Evolutionary conservation across 169 alveolate species (phyloP), one percentile per base, ranked within the genome.

Genomic region (Pseudocohnilembus persalinus): DNA sequence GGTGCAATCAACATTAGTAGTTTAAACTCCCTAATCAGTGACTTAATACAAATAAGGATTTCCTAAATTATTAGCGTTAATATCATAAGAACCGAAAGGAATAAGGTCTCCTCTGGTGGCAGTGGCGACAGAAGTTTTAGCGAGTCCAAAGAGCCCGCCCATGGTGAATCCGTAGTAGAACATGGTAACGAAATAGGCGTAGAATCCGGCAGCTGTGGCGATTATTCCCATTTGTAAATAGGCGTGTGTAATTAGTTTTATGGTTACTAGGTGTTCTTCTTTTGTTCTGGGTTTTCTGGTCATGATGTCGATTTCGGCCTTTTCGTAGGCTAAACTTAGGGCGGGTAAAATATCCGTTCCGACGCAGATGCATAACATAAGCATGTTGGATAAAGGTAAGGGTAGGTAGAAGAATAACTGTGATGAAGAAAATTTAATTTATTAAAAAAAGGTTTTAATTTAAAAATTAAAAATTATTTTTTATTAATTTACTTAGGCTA

Each of bases 341-440:
- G 96, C 95, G 1, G 97, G 98, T 76, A 91, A 72, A 49, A 95
- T 92, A 89, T 95, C 97, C 78, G 97, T 93, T 65, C 98, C 97
- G 72, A 95, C 89, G 82, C 91, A 93, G 65, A 95, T 91, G 75
- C 94, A 88, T 26, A 95, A 83, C 29, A 95, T 91, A 33, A 95
- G 85, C 29, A 94, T 91, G 35, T 95, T 94, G 30, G 94, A 89
- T 1, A 93, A 76, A 24, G 97, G 98, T 32, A 95, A 77, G 27
- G 98, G 98, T 24, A 49, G 31, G 27, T 29, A 29, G 0, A 79
- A 35, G n/a, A 79, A 11, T 20, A 49, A 49, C 68, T 49, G 4
- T 49, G 20, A 49, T 49, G 20, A 20, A 20, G 68, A 11, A 11
- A 49, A 49, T 49, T 49, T 49, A 49, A 49, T 11, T 49, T 49